Evolutionary conservation across 2,329 filamentous ascomycete genomes (phyloP).

Genomic region (Aureobasidium pullulans): DNA sequence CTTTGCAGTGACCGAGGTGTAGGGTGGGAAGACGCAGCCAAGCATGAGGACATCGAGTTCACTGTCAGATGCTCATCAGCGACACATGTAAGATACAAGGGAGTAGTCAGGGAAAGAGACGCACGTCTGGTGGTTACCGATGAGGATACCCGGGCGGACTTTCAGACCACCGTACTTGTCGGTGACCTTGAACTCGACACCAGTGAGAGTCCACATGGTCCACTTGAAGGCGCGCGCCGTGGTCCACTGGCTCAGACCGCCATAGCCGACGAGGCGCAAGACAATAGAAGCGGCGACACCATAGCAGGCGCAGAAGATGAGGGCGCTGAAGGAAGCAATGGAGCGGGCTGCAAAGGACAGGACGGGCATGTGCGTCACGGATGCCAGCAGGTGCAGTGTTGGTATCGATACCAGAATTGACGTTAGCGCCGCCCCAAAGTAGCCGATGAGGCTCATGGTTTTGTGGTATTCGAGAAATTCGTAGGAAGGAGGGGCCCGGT

Average conservation of each 20-base stretch:
- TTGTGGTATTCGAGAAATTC: background rate
- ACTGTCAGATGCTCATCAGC: constrained; percentile 21
- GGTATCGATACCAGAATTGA: constrained; percentile 22
- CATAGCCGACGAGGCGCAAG: constrained; percentile 64
- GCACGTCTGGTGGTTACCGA: constrained; percentile 86
- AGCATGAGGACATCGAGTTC: constrained; percentile 93
- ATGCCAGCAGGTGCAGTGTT: constrained; percentile 29
- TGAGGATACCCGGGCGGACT: constrained; percentile 75
- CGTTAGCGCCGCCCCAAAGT: constrained; percentile 21
- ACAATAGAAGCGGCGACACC: constrained; percentile 67
- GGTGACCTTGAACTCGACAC: constrained; percentile 67
- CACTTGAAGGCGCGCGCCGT: constrained; percentile 72
- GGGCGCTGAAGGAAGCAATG: constrained; percentile 34
- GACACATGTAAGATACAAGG: no score
- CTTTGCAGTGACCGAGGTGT: constrained; percentile 92
- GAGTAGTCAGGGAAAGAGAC: constrained; percentile 16
- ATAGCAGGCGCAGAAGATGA: constrained; percentile 51
- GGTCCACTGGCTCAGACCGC: constrained; percentile 78
- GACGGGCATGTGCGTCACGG: constrained; percentile 27
- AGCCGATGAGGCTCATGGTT: constrained; percentile 22
- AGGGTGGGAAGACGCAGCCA: constrained; percentile 78
- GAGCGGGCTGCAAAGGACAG: constrained; percentile 61
- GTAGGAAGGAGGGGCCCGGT: background rate
- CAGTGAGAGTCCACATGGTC: constrained; percentile 66
- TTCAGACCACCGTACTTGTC: constrained; percentile 55